Evolutionary conservation across 345 rosid genomes (phyloP).

Genomic region (Brassica incana): DNA sequence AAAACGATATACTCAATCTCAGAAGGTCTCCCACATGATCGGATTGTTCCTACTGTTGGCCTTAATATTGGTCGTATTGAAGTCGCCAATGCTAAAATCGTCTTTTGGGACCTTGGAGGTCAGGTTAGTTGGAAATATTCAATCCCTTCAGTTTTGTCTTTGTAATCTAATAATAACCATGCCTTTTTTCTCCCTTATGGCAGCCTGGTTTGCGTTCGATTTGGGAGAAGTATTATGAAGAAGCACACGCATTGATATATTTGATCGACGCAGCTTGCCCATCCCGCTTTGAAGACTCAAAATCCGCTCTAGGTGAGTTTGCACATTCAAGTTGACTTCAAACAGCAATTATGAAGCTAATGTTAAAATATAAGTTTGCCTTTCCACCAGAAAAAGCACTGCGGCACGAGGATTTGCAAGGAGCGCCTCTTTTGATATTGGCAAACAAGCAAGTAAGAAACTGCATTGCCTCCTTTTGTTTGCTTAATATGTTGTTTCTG

Average conservation of each 20-base stretch:
- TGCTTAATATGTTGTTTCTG: slow-evolving; percentile 1
- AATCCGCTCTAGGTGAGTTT: slow-evolving; percentile 79
- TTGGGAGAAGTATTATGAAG: slow-evolving; percentile 99
- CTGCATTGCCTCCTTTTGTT: not conserved
- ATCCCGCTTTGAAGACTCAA: slow-evolving; percentile 92
- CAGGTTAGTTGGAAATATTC: slow-evolving; percentile 53
- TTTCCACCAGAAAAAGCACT: slow-evolving; percentile 74
- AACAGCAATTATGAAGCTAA: slow-evolving; percentile 4
- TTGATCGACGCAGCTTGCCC: slow-evolving; percentile 94
- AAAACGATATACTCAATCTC: slow-evolving; percentile 76
- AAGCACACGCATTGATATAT: slow-evolving; percentile 91
- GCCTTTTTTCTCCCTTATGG: slow-evolving; percentile 7
- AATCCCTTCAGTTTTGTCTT: not conserved
- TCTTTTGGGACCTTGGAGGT: slow-evolving; percentile 99
- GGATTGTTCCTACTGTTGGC: slow-evolving; percentile 98
- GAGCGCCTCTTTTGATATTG: slow-evolving; percentile 87
- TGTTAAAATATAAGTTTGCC: not conserved
- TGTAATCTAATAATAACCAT: not conserved
- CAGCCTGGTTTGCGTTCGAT: slow-evolving; percentile 97
- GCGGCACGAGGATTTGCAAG: slow-evolving; percentile 93
- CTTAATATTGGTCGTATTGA: slow-evolving; percentile 90
- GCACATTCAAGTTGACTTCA: not conserved
- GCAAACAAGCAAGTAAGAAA: slow-evolving; percentile 89
- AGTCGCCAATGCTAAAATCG: slow-evolving; percentile 78
- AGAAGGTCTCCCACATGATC: slow-evolving; percentile 96